phyloP scores from a whole-genome alignment of 2,329 filamentous ascomycete genomes.

The Nemania sp. region DNA sequence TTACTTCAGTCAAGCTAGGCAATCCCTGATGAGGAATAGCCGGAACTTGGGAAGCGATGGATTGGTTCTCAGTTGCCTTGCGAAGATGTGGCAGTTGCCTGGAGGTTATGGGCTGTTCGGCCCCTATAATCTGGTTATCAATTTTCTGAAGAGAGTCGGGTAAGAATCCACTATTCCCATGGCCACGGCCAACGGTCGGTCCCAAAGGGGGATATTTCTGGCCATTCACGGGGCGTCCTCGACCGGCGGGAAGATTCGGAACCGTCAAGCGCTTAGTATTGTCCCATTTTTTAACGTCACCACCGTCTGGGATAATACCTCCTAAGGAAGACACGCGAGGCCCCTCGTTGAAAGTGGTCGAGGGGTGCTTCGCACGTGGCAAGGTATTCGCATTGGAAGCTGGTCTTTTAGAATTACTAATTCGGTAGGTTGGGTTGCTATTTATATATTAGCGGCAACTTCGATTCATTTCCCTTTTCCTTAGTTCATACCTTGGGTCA shows the following conservation, averaged over 20 bases:
- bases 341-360: background rate
- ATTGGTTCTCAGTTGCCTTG: background rate
- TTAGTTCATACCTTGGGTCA: constrained; percentile 25
- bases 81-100: constrained; percentile 28
- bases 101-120: background rate
- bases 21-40: background rate
- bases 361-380: background rate
- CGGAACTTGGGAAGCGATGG: background rate
- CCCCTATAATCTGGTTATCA: background rate
- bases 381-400: background rate
- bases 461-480: background rate
- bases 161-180: background rate
- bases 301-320: constrained; percentile 40
- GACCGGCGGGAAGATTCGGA: background rate
- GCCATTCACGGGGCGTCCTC: background rate
- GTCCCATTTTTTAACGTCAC: constrained; percentile 31
- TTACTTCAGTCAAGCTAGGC: background rate
- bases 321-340: constrained; percentile 35
- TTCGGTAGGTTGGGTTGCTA: constrained; percentile 23
- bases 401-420: background rate
- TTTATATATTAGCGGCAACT: constrained; percentile 16
- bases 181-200: background rate
- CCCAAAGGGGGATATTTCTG: background rate
- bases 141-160: background rate
- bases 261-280: background rate